A percentile compares a stretch with the other conserved stretches of the same genome.
Conservation (phyloP, 352 stramenopile species). For the Hyaloperonospora arabidopsidis region DNA sequence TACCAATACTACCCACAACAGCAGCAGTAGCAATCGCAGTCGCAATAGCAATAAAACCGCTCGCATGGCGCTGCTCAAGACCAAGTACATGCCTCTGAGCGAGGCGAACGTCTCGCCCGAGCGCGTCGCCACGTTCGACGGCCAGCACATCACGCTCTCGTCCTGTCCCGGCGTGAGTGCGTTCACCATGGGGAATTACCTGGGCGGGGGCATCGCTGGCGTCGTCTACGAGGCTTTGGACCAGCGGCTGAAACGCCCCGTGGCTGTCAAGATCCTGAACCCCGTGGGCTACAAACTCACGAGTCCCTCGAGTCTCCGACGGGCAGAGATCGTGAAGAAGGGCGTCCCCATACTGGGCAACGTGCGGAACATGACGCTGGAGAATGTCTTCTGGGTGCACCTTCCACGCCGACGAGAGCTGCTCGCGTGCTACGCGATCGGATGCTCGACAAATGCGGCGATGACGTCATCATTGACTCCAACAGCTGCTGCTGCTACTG, state of each 20-base stretch:
- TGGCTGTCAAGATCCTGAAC: slow-evolving; percentile 97
- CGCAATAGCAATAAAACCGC: too few species aligned
- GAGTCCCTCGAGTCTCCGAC: slow-evolving; percentile 54
- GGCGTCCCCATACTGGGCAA: slow-evolving; percentile 44
- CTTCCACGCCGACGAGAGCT: slow-evolving; percentile 54
- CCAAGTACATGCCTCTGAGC: slow-evolving; percentile 84
- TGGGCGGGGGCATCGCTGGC: slow-evolving; percentile 87
- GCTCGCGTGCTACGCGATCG: slow-evolving; percentile 60
- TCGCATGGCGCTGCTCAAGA: slow-evolving; percentile 43
- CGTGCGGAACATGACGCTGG: slow-evolving; percentile 52
- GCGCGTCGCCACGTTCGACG: slow-evolving; percentile 72
- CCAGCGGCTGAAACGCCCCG: slow-evolving; percentile 56
- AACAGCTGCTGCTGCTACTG: too few species aligned
- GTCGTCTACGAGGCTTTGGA: slow-evolving; percentile 90
- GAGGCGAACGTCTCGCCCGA: slow-evolving; percentile 72
- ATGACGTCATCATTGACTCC: too few species aligned
- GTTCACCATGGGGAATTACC: slow-evolving; percentile 88
- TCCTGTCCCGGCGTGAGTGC: slow-evolving; percentile 16
- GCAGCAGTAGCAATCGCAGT: too few species aligned
- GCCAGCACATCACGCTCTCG: slow-evolving; percentile 60
- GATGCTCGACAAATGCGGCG: slow-evolving; percentile 4
- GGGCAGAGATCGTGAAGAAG: slow-evolving; percentile 83
- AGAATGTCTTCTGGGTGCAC: slow-evolving; percentile 77
- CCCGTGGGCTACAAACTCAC: slow-evolving; percentile 92
- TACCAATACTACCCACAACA: too few species aligned